Percentiles rank a stretch among this genome's conserved stretches.
phyloP scores from a whole-genome alignment of 2,329 filamentous ascomycete species.

The Neofusicoccum laricinum region DNA sequence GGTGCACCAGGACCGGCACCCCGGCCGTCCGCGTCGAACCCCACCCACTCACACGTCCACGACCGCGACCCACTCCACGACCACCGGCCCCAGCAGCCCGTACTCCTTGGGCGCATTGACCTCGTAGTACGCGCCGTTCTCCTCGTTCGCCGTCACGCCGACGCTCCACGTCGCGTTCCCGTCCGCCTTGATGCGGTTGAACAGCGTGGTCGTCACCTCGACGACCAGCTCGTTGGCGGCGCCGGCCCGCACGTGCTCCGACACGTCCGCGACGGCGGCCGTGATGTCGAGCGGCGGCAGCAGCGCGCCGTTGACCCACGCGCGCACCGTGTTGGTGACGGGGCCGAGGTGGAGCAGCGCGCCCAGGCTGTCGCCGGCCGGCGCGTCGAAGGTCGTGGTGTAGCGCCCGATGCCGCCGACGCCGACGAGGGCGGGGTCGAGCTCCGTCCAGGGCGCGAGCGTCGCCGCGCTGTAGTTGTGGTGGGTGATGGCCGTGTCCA shows the following conservation, averaged over 20 bases:
- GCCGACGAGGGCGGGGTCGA: constrained; percentile 27
- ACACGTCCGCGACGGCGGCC: constrained; percentile 25
- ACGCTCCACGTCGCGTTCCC: constrained; percentile 17
- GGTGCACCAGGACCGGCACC: too few relatives aligned
- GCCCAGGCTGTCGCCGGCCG: constrained; percentile 11
- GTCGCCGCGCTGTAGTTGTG: constrained; percentile 24
- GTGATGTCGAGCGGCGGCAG: constrained; percentile 32
- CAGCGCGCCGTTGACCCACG: constrained; percentile 27
- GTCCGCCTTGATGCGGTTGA: constrained; percentile 26
- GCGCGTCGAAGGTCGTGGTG: constrained; percentile 30
- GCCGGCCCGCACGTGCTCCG: constrained; percentile 19
- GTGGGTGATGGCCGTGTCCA: constrained; percentile 29
- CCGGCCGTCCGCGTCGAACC: too few relatives aligned
- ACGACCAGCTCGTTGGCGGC: constrained; percentile 28
- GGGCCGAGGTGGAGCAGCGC: constrained; percentile 28
- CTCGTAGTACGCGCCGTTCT: constrained; percentile 16
- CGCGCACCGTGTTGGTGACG: constrained; percentile 29
- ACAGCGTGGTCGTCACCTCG: constrained; percentile 31
- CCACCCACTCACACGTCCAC: neutral
- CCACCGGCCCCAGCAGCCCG: constrained; percentile 18
- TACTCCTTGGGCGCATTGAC: constrained; percentile 17
- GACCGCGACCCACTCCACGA: constrained; percentile 15
- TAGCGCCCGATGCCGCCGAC: constrained; percentile 37
- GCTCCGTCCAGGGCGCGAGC: constrained; percentile 35
- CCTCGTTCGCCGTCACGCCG: constrained; percentile 20